A percentile compares a stretch with the other conserved stretches of the same genome.
Evolutionary conservation across 2,329 filamentous ascomycete species (phyloP).

Genomic region (Phyllosticta citribraziliensis): DNA sequence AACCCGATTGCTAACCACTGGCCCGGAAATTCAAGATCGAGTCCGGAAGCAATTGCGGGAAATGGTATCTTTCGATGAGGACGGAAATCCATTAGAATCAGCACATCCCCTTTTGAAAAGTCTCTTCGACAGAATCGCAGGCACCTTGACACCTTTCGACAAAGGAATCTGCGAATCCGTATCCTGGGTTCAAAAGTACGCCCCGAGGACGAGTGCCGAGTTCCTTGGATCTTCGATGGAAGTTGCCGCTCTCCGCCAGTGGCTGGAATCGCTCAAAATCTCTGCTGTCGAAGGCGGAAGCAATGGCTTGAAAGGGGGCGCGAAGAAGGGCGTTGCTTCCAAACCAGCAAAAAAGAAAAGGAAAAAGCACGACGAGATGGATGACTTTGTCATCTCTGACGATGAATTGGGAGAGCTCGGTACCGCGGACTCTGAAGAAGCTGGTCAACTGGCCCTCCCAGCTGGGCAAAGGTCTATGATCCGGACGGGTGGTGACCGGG

Average conservation of each 20-base stretch:
- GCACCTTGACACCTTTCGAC: conserved; percentile 69
- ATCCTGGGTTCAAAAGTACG: conserved; percentile 78
- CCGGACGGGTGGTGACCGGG: conserved; percentile 21
- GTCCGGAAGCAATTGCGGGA: conserved; percentile 19
- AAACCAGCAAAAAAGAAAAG: conserved; percentile 48
- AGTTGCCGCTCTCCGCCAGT: conserved; percentile 61
- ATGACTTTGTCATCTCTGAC: conserved; percentile 27
- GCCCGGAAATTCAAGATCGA: conserved; percentile 29
- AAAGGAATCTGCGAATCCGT: conserved; percentile 61
- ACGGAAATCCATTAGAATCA: not conserved
- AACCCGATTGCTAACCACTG: conserved; percentile 26
- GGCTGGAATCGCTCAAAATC: conserved; percentile 69
- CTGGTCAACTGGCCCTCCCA: conserved; percentile 6
- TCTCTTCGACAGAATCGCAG: conserved; percentile 51
- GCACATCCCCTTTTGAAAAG: conserved; percentile 50
- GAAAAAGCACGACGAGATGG: conserved; percentile 37
- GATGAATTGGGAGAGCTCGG: conserved; percentile 38
- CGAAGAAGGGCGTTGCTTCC: conserved; percentile 13
- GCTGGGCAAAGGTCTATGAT: conserved; percentile 30
- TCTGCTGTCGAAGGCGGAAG: conserved; percentile 60
- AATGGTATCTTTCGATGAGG: not conserved
- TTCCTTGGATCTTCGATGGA: conserved; percentile 70
- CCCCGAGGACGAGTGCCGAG: conserved; percentile 56
- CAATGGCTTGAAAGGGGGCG: conserved; percentile 20
- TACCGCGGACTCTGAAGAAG: conserved; percentile 51